These are phyloP conservation scores for Coemansia furcata DNA, from an alignment of 192 early-diverging fungal genomes.

Conservation along the genomic window DNA sequence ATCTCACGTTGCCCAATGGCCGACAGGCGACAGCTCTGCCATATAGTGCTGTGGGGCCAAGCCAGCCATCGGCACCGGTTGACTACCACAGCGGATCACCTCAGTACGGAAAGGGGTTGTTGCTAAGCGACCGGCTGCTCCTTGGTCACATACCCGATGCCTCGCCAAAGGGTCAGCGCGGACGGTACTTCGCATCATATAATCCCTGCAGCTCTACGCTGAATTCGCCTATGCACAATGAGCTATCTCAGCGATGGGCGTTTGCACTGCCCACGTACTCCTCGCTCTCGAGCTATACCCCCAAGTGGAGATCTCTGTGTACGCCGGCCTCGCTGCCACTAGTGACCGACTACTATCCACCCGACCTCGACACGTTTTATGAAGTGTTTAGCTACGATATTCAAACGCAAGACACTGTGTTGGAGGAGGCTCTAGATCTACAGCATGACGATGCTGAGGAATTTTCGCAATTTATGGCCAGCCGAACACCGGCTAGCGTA, in stretches of 20 bases:
- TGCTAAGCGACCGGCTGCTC: conserved; percentile 19
- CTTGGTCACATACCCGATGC: conserved; percentile 5
- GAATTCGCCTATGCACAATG: conserved; percentile 56
- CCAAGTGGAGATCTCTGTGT: conserved; percentile 85
- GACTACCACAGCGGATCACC: conserved; percentile 30
- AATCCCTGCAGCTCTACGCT: conserved; percentile 76
- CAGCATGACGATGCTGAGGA: conserved; percentile 25
- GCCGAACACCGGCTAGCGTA: conserved; percentile 1
- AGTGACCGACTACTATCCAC: conserved; percentile 80
- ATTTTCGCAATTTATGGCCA: conserved; percentile 33
- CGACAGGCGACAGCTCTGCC: conserved; percentile 1
- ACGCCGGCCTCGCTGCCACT: conserved; percentile 93
- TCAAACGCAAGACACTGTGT: conserved; percentile 25
- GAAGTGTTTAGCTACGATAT: conserved; percentile 62
- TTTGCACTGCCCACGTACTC: conserved; percentile 72
- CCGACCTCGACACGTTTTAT: conserved; percentile 66
- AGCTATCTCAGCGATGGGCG: conserved; percentile 82
- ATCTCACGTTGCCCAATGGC: conserved; percentile 27
- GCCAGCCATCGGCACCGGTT: conserved; percentile 11
- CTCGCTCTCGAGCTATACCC: conserved; percentile 59
- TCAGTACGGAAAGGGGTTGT: conserved; percentile 10
- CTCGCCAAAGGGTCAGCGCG: conserved; percentile 2
- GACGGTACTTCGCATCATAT: conserved; percentile 20
- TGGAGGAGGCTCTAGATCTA: conserved; percentile 15
- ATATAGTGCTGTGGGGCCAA: not conserved